Evolutionary conservation across 1,284 basidiomycete species (phyloP).

Genomic region (Inonotus obliquus): DNA sequence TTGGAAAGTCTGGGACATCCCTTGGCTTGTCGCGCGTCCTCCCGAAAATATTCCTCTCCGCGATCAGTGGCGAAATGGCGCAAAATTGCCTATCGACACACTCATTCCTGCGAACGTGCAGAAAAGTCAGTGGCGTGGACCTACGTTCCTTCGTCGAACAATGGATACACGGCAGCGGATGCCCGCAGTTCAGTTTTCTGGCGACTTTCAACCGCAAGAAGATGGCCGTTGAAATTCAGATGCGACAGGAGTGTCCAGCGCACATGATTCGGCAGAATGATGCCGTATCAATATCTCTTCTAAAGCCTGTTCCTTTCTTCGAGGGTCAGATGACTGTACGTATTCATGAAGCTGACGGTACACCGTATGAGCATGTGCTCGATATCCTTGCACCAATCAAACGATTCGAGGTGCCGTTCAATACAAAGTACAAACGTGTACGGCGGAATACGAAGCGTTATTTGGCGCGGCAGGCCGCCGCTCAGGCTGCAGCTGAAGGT

Average conservation of each 20-base stretch:
- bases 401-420: constrained; percentile 96
- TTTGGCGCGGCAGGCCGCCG: constrained; percentile 88
- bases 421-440: constrained; percentile 99
- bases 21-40: constrained; percentile 92
- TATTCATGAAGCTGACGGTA: constrained; percentile 98
- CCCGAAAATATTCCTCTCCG: constrained; percentile 92
- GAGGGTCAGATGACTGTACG: constrained; percentile 98
- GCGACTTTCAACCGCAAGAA: constrained; percentile 97
- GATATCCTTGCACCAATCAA: constrained; percentile 87
- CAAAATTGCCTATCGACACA: constrained; percentile 88
- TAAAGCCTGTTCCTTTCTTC: constrained; percentile 85
- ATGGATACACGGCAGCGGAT: constrained; percentile 98
- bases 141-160: constrained; percentile 90
- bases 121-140: constrained; percentile 92
- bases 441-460: constrained; percentile 93
- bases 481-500: constrained; percentile 88
- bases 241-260: constrained; percentile 86
- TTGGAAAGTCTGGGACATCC: constrained; percentile 94
- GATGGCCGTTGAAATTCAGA: constrained; percentile 95
- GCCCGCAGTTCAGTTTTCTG: constrained; percentile 85
- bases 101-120: constrained; percentile 86
- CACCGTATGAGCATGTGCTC: constrained; percentile 97
- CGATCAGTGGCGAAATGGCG: constrained; percentile 86
- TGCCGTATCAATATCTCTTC: constrained; percentile 59
- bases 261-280: constrained; percentile 62